These are phyloP conservation scores for Fusarium mexicanum DNA, from an alignment of 2,329 filamentous ascomycete species.

Conservation along the genomic window DNA sequence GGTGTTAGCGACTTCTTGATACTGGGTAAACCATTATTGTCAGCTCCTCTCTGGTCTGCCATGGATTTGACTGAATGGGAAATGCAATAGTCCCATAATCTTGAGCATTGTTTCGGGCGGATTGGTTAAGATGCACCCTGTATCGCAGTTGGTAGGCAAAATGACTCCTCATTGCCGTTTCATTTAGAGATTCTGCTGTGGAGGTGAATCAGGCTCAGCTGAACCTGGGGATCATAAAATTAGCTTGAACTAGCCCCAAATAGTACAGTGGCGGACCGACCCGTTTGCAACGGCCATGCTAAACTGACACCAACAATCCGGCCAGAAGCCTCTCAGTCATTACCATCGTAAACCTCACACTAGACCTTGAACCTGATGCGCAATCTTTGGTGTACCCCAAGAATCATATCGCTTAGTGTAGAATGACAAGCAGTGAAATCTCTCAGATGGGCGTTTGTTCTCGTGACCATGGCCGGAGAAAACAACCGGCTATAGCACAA, in stretches of 20 bases:
- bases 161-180: not conserved
- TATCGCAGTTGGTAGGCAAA: not conserved
- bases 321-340: not conserved
- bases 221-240: not conserved
- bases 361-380: not conserved
- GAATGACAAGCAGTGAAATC: not conserved
- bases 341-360: not conserved
- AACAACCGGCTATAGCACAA: not conserved
- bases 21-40: fast-evolving
- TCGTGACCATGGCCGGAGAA: not conserved
- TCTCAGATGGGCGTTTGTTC: too few species aligned
- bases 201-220: not conserved
- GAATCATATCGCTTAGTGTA: not conserved
- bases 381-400: fast-evolving
- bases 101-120: not conserved
- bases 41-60: not conserved
- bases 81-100: not conserved
- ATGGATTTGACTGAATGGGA: not conserved
- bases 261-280: not conserved
- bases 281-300: not conserved
- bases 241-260: not conserved
- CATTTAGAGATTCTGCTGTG: not conserved
- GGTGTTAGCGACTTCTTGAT: fast-evolving
- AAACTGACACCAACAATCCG: not conserved
- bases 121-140: not conserved